Evolutionary conservation across 352 stramenopile genomes (phyloP).

Genomic region (Phytophthora vignae): DNA sequence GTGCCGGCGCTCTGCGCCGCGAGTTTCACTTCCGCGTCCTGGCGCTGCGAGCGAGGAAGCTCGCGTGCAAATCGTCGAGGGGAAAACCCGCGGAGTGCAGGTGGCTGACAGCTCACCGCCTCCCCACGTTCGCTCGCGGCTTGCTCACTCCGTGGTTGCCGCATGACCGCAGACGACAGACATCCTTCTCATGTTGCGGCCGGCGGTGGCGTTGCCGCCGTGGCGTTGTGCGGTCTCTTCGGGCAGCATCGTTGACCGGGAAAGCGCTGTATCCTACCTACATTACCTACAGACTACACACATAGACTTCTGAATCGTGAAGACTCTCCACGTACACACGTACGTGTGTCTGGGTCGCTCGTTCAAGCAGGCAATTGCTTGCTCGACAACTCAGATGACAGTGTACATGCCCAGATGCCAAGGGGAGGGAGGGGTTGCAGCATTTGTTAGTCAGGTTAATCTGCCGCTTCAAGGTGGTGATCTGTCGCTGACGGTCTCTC

Average conservation of each 20-base stretch:
- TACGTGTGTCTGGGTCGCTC: no score
- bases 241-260: background rate
- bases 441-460: background rate
- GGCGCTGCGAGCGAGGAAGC: slow-evolving; percentile 4
- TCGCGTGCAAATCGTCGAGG: slow-evolving; percentile 19
- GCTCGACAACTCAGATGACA: no score
- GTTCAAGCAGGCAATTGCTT: no score
- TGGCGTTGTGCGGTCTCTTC: background rate
- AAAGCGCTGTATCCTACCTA: slow-evolving; percentile 11
- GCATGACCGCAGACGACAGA: background rate
- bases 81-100: slow-evolving; percentile 6
- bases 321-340: no score
- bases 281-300: background rate
- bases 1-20: slow-evolving; percentile 13
- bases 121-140: background rate
- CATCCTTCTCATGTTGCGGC: background rate
- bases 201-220: background rate
- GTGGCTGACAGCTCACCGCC: background rate
- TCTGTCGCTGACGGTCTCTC: background rate
- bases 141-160: background rate
- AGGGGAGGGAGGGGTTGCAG: no score
- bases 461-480: background rate
- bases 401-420: no score
- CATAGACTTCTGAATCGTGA: no score
- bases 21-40: slow-evolving; percentile 14